Base-by-base conservation (phyloP, 2,329 filamentous ascomycete species). In the Aspergillus calidoustus region DNA sequence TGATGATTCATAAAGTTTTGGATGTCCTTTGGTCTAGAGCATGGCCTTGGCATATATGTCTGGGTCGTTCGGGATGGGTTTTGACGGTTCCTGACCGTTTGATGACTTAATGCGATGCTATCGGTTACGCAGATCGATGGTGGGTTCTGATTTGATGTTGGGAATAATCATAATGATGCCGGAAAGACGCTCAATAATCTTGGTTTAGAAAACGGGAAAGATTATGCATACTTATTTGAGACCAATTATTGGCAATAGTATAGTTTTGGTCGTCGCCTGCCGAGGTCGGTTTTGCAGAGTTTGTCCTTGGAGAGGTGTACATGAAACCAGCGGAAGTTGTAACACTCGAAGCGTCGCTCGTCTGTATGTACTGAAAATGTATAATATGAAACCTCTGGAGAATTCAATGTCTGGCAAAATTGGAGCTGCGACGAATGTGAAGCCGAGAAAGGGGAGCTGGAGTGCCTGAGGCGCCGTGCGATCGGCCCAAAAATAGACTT, bases 401-500 rank as follows among this genome's bases (percentile, higher is more conserved):
- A 13, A 41, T 41, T 17, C 34, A 13, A 41, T 41, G 34, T 41
- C 11, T 41, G 34, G 34, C 34, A 41, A 41, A 41, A 41, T 41
- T 41, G 34, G 34, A 41, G 34, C 34, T 11, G 34, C 11, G 34
- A 41, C 34, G 34, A 41, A 13, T 41, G 11, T 15, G 34, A 41
- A 11, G 34, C 34, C 34, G 34, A 41, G 50, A 53, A 54, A 22
- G 46, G 41, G 47, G 17, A 30, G 23, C 25, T 8, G 22, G 19
- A 25, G 5, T 56, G 64, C 60, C 63, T 64, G 54, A 66, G 64
- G 64, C 62, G n/a, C 1, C 19, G 0, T 41, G 11, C 11, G n/a
- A 50, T 56, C 53, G 11, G 47, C 34, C 58, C 64, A 69, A 69
- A 69, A 70, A 69, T 70, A 70, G 67, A 61, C 49, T 50, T 43